These are phyloP conservation scores for Pseudogymnoascus sp. DNA, from an alignment of 2,329 filamentous ascomycete genomes.

Conservation along the genomic window DNA sequence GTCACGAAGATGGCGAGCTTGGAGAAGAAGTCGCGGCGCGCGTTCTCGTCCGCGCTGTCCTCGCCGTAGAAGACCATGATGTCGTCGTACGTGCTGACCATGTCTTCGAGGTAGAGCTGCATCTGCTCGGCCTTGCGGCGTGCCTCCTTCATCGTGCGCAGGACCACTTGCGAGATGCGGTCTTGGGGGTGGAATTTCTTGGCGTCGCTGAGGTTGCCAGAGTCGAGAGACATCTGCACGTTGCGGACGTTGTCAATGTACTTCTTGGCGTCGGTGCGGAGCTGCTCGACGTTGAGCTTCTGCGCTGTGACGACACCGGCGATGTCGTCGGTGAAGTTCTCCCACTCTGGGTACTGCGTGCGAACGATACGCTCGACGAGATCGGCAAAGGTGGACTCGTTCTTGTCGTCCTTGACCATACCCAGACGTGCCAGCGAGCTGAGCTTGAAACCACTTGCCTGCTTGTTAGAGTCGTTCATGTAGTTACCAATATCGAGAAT, in stretches of 20 bases:
- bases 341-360: slow-evolving; percentile 94
- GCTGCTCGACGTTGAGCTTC: slow-evolving; percentile 91
- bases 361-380: slow-evolving; percentile 93
- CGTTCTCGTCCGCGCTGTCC: slow-evolving; percentile 82
- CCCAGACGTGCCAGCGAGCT: slow-evolving; percentile 84
- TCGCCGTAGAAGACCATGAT: slow-evolving; percentile 97
- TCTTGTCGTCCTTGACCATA: slow-evolving; percentile 99
- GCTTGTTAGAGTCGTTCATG: slow-evolving; percentile 99
- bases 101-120: slow-evolving; percentile 86
- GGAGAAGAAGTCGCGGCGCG: slow-evolving; percentile 88
- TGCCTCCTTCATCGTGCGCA: slow-evolving; percentile 93
- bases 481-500: slow-evolving; percentile 99
- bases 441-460: slow-evolving; percentile 95
- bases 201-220: slow-evolving; percentile 87
- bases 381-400: slow-evolving; percentile 91
- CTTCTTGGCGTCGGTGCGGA: slow-evolving; percentile 76
- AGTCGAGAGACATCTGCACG: slow-evolving; percentile 83
- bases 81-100: slow-evolving; percentile 83
- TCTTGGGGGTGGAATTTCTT: slow-evolving; percentile 98
- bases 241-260: slow-evolving; percentile 96
- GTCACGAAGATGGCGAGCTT: slow-evolving; percentile 84
- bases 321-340: slow-evolving; percentile 80
- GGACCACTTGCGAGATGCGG: slow-evolving; percentile 82
- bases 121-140: slow-evolving; percentile 93
- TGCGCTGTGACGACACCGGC: slow-evolving; percentile 66